Conservation (phyloP, 257 asterid genomes). For the Catharanthus roseus region DNA sequence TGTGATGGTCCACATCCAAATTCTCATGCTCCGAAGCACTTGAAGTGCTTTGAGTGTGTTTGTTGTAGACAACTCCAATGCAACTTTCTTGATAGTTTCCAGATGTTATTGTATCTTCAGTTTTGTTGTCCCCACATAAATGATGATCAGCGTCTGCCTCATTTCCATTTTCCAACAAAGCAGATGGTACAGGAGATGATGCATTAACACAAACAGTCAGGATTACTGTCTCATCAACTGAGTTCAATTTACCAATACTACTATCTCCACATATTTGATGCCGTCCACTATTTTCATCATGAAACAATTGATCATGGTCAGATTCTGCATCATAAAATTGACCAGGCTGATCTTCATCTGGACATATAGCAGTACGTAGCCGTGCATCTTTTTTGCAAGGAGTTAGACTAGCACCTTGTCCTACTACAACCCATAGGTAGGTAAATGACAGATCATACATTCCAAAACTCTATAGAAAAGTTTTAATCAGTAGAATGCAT, state of each 20-base stretch:
- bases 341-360: constrained; percentile 28
- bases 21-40: constrained; percentile 20
- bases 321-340: constrained; percentile 27
- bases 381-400: constrained; percentile 10
- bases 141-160: constrained; percentile 20
- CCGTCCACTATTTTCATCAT: constrained; percentile 24
- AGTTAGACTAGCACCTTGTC: constrained; percentile 16
- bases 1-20: constrained; percentile 5
- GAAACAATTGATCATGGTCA: constrained; percentile 19
- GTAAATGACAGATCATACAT: not conserved
- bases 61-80: constrained; percentile 16
- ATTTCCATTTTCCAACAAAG: constrained; percentile 23
- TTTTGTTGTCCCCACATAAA: constrained; percentile 20
- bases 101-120: constrained; percentile 19
- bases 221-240: constrained; percentile 13
- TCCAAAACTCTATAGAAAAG: constrained; percentile 1
- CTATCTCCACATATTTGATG: constrained; percentile 13
- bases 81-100: constrained; percentile 18
- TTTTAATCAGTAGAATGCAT: constrained; percentile 11
- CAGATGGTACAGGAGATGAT: constrained; percentile 20
- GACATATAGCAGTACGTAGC: constrained; percentile 10
- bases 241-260: constrained; percentile 15
- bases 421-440: constrained; percentile 14
- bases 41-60: constrained; percentile 12
- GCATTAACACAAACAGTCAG: constrained; percentile 10